Evolutionary conservation across 2,329 filamentous ascomycete species (phyloP).

Genomic region (Talaromyces sp.): DNA sequence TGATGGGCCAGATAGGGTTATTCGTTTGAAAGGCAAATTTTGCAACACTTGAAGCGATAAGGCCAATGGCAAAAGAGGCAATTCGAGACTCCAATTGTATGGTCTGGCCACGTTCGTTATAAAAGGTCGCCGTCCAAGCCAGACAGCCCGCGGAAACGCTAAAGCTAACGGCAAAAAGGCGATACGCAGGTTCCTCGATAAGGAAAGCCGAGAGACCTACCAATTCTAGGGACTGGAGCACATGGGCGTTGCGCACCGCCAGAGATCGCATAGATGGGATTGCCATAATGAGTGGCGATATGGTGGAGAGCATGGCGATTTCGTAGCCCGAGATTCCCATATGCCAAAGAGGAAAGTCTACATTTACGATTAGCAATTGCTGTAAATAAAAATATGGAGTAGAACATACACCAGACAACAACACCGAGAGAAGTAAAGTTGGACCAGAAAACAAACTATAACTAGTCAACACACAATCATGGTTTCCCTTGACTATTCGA

Average conservation of each 20-base stretch:
- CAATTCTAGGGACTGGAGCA: conserved; percentile 71
- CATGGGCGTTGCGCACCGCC: conserved; percentile 62
- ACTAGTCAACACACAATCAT: conserved; percentile 18
- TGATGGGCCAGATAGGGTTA: conserved; percentile 94
- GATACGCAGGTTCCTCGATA: conserved; percentile 63
- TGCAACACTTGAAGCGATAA: conserved; percentile 77
- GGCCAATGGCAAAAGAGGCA: conserved; percentile 71
- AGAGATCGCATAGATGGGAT: conserved; percentile 64
- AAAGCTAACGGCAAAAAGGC: conserved; percentile 76
- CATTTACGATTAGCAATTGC: conserved; percentile 14
- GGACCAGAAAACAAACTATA: conserved; percentile 92
- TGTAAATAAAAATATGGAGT: background rate
- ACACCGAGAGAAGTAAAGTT: conserved; percentile 85
- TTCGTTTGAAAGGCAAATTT: conserved; percentile 94
- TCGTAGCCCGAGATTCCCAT: conserved; percentile 99
- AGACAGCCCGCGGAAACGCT: conserved; percentile 75
- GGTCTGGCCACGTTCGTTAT: conserved; percentile 58
- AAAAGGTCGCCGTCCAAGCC: conserved; percentile 77
- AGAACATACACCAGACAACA: conserved; percentile 79
- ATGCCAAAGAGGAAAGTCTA: conserved; percentile 94
- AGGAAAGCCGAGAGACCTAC: conserved; percentile 74
- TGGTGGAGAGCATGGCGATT: conserved; percentile 74
- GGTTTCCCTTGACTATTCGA: background rate
- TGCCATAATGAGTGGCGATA: conserved; percentile 73
- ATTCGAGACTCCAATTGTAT: conserved; percentile 72